These are phyloP conservation scores for Aegilops longissima DNA, from an alignment of 176 grass and related monocot genomes.

Conservation along the genomic window DNA sequence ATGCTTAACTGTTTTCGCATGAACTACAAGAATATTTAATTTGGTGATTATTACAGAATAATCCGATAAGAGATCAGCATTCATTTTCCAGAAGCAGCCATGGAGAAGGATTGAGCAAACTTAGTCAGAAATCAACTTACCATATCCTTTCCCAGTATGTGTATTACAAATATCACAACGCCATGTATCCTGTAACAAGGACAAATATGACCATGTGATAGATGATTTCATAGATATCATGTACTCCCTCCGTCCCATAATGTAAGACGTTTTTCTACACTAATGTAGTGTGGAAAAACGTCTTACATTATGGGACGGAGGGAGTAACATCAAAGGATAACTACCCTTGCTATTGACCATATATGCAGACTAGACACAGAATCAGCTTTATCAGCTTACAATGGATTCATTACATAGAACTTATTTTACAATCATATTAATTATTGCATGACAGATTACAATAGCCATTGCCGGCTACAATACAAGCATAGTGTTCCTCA, in stretches of 20 bases:
- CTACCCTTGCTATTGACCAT: background rate
- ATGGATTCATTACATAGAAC: background rate
- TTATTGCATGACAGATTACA: background rate
- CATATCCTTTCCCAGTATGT: constrained; percentile 92
- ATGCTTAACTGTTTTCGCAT: background rate
- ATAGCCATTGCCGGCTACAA: constrained; percentile 2
- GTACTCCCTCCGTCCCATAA: no score
- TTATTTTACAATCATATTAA: background rate
- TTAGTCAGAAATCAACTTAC: constrained; percentile 34
- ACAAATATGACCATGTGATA: constrained; percentile 20
- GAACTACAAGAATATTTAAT: constrained; percentile 12
- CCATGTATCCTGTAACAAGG: constrained; percentile 75
- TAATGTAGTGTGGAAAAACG: no score
- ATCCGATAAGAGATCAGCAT: background rate
- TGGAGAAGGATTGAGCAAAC: background rate
- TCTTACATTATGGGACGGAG: no score
- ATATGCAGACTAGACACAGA: background rate
- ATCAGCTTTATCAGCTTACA: background rate
- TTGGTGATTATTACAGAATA: background rate
- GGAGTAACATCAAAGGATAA: background rate
- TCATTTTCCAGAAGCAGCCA: background rate
- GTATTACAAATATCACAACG: constrained; percentile 83
- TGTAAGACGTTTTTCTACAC: no score
- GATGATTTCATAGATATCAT: background rate
- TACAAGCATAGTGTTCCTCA: background rate